Base-by-base conservation (phyloP, 2,329 filamentous ascomycete genomes). In the Trichoderma cornu-damae region DNA sequence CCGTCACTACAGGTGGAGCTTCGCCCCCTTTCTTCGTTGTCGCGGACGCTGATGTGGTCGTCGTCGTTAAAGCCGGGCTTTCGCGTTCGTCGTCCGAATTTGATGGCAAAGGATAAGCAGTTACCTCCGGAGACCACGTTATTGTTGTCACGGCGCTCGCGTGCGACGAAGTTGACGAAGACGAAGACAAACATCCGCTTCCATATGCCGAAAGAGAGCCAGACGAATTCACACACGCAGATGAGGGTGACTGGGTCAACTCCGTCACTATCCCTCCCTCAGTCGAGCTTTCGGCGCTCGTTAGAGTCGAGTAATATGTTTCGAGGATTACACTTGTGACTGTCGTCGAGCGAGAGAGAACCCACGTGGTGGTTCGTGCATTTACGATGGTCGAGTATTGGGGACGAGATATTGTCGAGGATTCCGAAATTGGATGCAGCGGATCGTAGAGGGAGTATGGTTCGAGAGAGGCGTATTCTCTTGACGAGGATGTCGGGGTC, bases 311-410 rank as follows among this genome's bases (percentile, higher is more conserved):
- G 12, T 43, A 44, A 16, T 50, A 57, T 1, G 54, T 57, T 32
- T 57, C 54, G 20, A 51, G 26, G 3, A 57, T 50, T 12, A 50
- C 24, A 28, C 54, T 57, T 3, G 54, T 57, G 38, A 51, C 51
- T 24, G 54, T 51, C 14, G 54, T 57, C 38, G 54, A 57, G 32
- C 30, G 54, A 34, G 54, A 57, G 28, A 34, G 11, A 12, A 50
- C 37, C 44, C 37, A 50, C 12, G 54, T 57, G 6, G 38, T 57
- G 12, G 54, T 57, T 22, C 46, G 4, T 5, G 51, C 22, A n/a
- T 32, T 28, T 30, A 49, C 28, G 14, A 43, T 43, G 7, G 54
- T 32, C 3, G 54, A 57, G 51, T 57, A 57, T 9, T 35, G 28
- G 22, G 34, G 44, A 37, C 38, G 54, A 7, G 54, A 30, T 30